Conservation (phyloP, 2,329 filamentous ascomycete species). For the Endocalyx cinctus region DNA sequence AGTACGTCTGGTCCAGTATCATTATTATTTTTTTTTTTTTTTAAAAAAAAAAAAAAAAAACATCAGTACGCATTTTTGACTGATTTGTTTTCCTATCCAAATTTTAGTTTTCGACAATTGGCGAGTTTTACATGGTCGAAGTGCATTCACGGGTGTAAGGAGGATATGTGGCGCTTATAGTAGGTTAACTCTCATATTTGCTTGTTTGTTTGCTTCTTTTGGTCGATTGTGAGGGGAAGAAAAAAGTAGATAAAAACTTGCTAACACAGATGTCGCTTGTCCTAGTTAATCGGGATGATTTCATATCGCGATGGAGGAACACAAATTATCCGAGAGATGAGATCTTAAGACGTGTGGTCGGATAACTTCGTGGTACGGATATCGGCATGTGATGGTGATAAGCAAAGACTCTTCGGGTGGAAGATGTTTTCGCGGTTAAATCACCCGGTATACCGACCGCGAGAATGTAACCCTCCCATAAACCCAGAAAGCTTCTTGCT, state of each 20-base stretch:
- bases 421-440: too few species aligned
- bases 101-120: slow-evolving; percentile 89
- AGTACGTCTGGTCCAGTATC: slow-evolving; percentile 46
- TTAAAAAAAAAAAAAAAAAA: background rate
- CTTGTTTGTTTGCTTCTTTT: background rate
- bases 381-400: too few species aligned
- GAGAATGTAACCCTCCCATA: too few species aligned
- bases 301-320: slow-evolving; percentile 68
- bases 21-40: slow-evolving; percentile 8
- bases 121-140: slow-evolving; percentile 84
- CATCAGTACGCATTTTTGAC: background rate
- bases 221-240: background rate
- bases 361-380: slow-evolving; percentile 14
- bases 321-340: slow-evolving; percentile 56
- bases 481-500: too few species aligned
- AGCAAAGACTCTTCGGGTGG: too few species aligned
- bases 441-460: too few species aligned
- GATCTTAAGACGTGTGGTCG: slow-evolving; percentile 33
- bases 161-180: slow-evolving; percentile 90
- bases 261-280: background rate
- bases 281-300: slow-evolving; percentile 75
- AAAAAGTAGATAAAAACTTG: background rate
- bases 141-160: slow-evolving; percentile 75
- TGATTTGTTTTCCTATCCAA: background rate
- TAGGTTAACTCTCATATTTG: slow-evolving; percentile 41